Conservation (phyloP, 805 yeast species). For the Teunomyces lycoperdinae region DNA sequence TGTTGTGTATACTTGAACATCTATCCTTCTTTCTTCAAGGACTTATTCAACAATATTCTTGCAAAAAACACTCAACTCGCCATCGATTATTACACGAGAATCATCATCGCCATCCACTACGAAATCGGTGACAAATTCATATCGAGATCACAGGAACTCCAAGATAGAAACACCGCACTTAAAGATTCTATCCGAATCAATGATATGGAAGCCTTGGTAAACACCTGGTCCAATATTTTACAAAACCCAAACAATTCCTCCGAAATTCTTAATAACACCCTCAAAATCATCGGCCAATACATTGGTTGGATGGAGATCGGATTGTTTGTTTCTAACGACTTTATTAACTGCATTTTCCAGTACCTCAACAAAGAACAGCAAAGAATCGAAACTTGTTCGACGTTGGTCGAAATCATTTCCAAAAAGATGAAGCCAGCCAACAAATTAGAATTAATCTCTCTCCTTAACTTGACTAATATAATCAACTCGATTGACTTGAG, state of each 20-base stretch:
- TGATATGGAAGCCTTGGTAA: conserved; percentile 66
- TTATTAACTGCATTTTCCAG: conserved; percentile 55
- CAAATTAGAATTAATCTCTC: conserved; percentile 64
- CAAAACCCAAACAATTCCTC: conserved; percentile 27
- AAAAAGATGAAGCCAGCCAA: conserved; percentile 77
- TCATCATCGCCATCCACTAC: conserved; percentile 72
- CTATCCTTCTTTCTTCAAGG: conserved; percentile 32
- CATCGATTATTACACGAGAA: conserved; percentile 71
- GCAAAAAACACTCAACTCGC: conserved; percentile 31
- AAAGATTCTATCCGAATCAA: conserved; percentile 80
- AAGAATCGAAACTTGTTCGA: conserved; percentile 55
- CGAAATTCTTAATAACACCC: conserved; percentile 55
- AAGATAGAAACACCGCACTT: conserved; percentile 63
- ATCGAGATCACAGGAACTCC: conserved; percentile 58
- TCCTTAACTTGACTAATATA: conserved; percentile 63
- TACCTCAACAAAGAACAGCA: conserved; percentile 49
- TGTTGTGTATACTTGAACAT: conserved; percentile 33
- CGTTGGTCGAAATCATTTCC: conserved; percentile 62
- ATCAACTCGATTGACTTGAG: conserved; percentile 35
- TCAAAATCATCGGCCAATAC: conserved; percentile 76
- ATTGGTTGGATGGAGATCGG: conserved; percentile 91
- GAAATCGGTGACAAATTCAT: conserved; percentile 94
- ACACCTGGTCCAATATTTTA: conserved; percentile 65
- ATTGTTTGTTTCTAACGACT: conserved; percentile 61
- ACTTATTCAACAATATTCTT: conserved; percentile 20